These are phyloP conservation scores for Epichloe festucae DNA, from an alignment of 2,329 filamentous ascomycete genomes.

Conservation along the genomic window DNA sequence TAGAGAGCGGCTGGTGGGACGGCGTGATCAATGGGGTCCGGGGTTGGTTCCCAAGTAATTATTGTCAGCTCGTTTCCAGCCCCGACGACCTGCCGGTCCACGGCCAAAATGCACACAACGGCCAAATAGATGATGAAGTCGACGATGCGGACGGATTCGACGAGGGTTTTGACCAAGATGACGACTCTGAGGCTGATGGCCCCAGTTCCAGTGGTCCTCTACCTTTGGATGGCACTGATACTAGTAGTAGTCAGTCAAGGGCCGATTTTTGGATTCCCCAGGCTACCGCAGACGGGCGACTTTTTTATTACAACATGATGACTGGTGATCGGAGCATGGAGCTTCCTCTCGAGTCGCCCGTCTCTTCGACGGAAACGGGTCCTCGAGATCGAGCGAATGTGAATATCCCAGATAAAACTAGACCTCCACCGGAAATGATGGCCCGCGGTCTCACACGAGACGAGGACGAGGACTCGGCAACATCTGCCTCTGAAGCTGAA, in stretches of 20 bases:
- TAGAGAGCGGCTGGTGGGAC: slow-evolving; percentile 99
- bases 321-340: slow-evolving; percentile 93
- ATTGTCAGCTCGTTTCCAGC: slow-evolving; percentile 75
- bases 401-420: slow-evolving; percentile 75
- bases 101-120: slow-evolving; percentile 39
- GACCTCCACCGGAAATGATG: slow-evolving; percentile 84
- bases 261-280: slow-evolving; percentile 93
- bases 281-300: slow-evolving; percentile 78
- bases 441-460: slow-evolving; percentile 68
- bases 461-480: slow-evolving; percentile 77
- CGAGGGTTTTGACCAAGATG: slow-evolving; percentile 53
- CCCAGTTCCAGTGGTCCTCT: slow-evolving; percentile 42
- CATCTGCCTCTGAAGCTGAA: slow-evolving; percentile 77
- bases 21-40: slow-evolving; percentile 92
- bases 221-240: slow-evolving; percentile 54
- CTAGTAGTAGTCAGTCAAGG: slow-evolving; percentile 55
- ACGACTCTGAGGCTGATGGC: slow-evolving; percentile 49
- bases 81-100: slow-evolving; percentile 59
- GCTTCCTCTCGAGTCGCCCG: slow-evolving; percentile 81
- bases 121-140: slow-evolving; percentile 48
- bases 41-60: slow-evolving; percentile 99
- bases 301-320: slow-evolving; percentile 98
- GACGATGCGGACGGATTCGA: slow-evolving; percentile 55
- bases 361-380: slow-evolving; percentile 65
- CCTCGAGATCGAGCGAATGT: slow-evolving; percentile 83